Evolutionary conservation across 2,329 filamentous ascomycete genomes (phyloP).

Genomic region (Stemphylium beticola): DNA sequence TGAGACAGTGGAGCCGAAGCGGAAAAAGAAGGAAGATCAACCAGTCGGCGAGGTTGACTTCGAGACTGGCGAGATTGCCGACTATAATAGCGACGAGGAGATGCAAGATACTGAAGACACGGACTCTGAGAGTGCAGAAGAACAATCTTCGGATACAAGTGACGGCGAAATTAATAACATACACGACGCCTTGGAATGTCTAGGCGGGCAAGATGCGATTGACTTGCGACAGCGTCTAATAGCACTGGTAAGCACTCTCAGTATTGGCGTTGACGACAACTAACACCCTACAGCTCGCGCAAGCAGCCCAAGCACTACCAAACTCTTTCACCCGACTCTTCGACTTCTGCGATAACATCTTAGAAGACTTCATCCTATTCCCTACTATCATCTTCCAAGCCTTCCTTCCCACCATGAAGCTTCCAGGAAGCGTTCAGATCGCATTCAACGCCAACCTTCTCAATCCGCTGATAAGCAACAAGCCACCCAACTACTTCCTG

Average conservation of each 20-base stretch:
- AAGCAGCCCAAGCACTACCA: slow-evolving; percentile 47
- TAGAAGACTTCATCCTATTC: slow-evolving; percentile 63
- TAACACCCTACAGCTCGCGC: slow-evolving; percentile 43
- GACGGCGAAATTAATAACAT: slow-evolving; percentile 4
- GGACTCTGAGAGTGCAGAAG: slow-evolving; percentile 14
- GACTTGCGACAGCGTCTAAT: slow-evolving; percentile 68
- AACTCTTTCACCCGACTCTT: slow-evolving; percentile 58
- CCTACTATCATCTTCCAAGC: slow-evolving; percentile 64
- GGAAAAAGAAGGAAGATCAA: slow-evolving; percentile 58
- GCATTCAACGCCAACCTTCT: slow-evolving; percentile 53
- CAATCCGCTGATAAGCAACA: slow-evolving; percentile 32
- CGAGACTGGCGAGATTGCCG: slow-evolving; percentile 61
- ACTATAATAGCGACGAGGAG: slow-evolving; percentile 54
- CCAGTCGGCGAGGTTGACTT: slow-evolving; percentile 66
- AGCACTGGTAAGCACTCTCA: slow-evolving; percentile 53
- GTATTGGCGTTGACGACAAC: not conserved
- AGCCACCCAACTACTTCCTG: slow-evolving; percentile 35
- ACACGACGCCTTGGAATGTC: slow-evolving; percentile 29
- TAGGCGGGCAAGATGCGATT: slow-evolving; percentile 62
- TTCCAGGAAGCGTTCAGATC: slow-evolving; percentile 53
- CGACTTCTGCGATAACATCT: slow-evolving; percentile 66
- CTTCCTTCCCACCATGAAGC: slow-evolving; percentile 58
- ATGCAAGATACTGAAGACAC: slow-evolving; percentile 28
- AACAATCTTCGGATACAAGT: not conserved
- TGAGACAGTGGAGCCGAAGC: slow-evolving; percentile 62